A percentile compares a stretch with the other conserved stretches of the same genome.
These are phyloP conservation scores for Phyllosticta citrichinensis DNA, from an alignment of 2,329 filamentous ascomycete genomes.

Conservation along the genomic window DNA sequence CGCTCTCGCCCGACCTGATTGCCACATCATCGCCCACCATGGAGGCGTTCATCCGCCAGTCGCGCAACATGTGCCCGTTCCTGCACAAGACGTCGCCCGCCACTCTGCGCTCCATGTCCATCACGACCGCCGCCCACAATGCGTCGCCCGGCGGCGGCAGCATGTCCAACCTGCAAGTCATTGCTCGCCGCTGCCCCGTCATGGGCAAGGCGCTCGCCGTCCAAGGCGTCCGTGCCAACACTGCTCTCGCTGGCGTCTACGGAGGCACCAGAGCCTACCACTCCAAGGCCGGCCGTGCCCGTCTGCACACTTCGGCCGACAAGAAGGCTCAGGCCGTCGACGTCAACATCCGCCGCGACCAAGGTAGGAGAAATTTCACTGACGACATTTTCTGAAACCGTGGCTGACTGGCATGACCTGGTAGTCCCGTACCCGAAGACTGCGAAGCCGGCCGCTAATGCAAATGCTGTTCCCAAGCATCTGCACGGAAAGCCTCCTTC, in stretches of 20 bases:
- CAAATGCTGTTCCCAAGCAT: constrained; percentile 16
- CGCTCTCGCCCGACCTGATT: neutral
- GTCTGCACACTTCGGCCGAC: constrained; percentile 69
- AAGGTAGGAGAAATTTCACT: constrained; percentile 30
- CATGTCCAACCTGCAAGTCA: constrained; percentile 93
- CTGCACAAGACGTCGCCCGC: constrained; percentile 88
- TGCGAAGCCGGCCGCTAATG: constrained; percentile 13
- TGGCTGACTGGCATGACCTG: neutral
- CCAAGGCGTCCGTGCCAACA: constrained; percentile 49
- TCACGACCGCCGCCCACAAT: constrained; percentile 54
- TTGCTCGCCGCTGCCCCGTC: constrained; percentile 90
- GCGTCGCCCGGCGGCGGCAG: constrained; percentile 74
- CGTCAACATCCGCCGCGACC: constrained; percentile 41
- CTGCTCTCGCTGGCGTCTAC: constrained; percentile 37
- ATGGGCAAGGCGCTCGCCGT: constrained; percentile 97
- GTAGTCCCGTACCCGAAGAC: constrained; percentile 24
- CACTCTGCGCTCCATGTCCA: constrained; percentile 81
- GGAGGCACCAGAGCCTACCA: constrained; percentile 41
- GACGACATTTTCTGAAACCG: neutral
- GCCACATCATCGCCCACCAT: constrained; percentile 40
- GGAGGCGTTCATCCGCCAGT: constrained; percentile 92
- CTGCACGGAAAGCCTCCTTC: constrained; percentile 34
- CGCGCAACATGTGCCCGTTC: constrained; percentile 94
- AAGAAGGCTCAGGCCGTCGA: constrained; percentile 73
- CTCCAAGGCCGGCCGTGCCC: constrained; percentile 50